Evolutionary conservation across 495 filamentous ascomycete genomes (phyloP), one percentile per base, ranked within the genome.

Genomic region (Neurospora sp.): DNA sequence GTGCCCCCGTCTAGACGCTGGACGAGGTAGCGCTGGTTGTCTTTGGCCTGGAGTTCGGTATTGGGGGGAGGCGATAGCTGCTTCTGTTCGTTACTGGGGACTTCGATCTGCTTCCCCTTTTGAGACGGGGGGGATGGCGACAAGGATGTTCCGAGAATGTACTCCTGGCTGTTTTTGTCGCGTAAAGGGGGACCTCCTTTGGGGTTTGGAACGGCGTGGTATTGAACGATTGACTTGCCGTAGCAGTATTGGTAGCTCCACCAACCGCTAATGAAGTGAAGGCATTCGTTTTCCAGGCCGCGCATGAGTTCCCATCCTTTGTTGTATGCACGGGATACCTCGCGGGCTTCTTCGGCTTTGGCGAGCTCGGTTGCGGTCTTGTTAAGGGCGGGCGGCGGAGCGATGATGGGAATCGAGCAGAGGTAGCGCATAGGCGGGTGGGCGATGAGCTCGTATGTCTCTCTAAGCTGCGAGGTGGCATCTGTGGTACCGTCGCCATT

Each of bases 191-290:
- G 89, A 1, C 89, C 86, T 6, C 90, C 90, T 39, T 81, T 82
- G 73, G 88, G 83, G 69, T 88, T 81, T 0, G 94, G 88, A 70
- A 94, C 83, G 70, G 92, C 92, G 82, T 98, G 96, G 81, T 97
- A 99, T 79, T 99, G 96, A 74, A 91, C 92, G 40, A 99, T 90
- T 71, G 92, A 89, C 59, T 88, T 86, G 77, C 92, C 91, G 83
- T 98, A 97, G 84, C 96, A 99, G 83, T 97, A 98, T 40, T 89
- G 91, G 80, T 99, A 99, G 71, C 91, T 94, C 96, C 96, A 99
- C 96, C 96, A 99, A 4, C 95, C 96, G 1, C 88, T 91, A 65
- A 93, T 86, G 81, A 91, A 97, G 82, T 97, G 97, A 74, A 99
- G 87, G 83, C 96, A 99, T 48, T 88, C 85, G 10, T 92, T 94